Percentiles rank a stretch among this genome's conserved stretches.
Conservation (phyloP, 2,329 filamentous ascomycete species). For the Hypocrella siamensis region DNA sequence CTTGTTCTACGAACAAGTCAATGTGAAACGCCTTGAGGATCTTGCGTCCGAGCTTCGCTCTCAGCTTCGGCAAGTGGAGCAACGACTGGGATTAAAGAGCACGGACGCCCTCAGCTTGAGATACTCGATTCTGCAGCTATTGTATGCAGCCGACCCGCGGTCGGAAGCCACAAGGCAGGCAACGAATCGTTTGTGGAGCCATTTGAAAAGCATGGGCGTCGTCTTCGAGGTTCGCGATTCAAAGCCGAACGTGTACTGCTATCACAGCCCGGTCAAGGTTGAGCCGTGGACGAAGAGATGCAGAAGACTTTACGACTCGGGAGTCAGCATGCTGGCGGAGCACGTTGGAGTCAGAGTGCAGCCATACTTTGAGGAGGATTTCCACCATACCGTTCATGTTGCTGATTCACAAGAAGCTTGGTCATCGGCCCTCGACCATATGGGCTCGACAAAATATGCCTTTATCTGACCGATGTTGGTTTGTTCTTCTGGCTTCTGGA, state of each 20-base stretch:
- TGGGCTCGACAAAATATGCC: constrained; percentile 14
- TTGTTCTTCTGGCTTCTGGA: neutral
- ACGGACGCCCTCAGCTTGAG: constrained; percentile 21
- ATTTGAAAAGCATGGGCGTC: constrained; percentile 17
- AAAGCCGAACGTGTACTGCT: constrained; percentile 23
- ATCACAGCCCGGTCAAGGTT: constrained; percentile 26
- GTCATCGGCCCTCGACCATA: constrained; percentile 17
- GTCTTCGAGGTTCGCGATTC: constrained; percentile 20
- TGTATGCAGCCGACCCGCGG: constrained; percentile 18
- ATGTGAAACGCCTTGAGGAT: constrained; percentile 19
- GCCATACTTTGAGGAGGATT: constrained; percentile 28
- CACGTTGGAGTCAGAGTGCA: constrained; percentile 21
- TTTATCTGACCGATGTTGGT: constrained; percentile 13
- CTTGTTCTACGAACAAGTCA: constrained; percentile 21
- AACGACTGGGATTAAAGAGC: constrained; percentile 15
- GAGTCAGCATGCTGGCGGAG: constrained; percentile 20
- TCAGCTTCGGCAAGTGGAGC: constrained; percentile 19
- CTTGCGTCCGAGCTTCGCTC: constrained; percentile 20
- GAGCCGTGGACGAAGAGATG: constrained; percentile 28
- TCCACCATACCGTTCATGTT: constrained; percentile 23
- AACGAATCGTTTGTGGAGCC: constrained; percentile 20
- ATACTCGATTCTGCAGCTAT: constrained; percentile 24
- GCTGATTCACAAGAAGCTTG: constrained; percentile 20
- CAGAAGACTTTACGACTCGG: constrained; percentile 22
- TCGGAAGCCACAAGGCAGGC: constrained; percentile 19